phyloP scores from a whole-genome alignment of 129 eudicot species.

The Dittrichia graveolens region DNA sequence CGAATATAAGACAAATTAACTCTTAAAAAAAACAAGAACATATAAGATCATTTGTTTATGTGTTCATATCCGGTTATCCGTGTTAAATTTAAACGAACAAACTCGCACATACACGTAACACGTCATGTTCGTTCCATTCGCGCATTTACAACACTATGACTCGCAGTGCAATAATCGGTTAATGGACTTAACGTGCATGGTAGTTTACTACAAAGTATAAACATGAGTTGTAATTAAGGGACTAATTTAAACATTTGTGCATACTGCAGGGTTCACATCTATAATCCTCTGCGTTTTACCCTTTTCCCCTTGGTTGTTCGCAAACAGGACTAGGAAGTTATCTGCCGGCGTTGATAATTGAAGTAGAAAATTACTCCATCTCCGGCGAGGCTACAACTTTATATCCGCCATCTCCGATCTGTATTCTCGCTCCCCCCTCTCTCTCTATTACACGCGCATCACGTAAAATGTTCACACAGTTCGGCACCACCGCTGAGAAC shows the following conservation, averaged over 20 bases:
- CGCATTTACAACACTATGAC: no score
- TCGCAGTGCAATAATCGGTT: no score
- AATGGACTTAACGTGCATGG: no score
- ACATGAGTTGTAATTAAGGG: not conserved
- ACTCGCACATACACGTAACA: no score
- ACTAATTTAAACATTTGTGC: not conserved
- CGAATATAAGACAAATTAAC: no score
- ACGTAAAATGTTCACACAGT: conserved; percentile 72
- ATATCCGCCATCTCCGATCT: conserved; percentile 24
- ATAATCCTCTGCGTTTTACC: not conserved
- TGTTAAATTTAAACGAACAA: no score
- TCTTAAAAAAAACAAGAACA: no score
- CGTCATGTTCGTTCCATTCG: no score
- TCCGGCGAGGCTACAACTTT: conserved; percentile 20
- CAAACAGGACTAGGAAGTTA: conserved; percentile 17
- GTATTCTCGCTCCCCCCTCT: not conserved
- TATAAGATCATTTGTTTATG: no score
- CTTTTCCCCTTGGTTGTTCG: conserved; percentile 15
- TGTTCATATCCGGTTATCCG: no score
- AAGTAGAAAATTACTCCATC: conserved; percentile 7
- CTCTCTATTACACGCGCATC: not conserved
- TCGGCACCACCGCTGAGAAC: conserved; percentile 86
- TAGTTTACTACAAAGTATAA: no score
- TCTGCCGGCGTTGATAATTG: conserved; percentile 27
- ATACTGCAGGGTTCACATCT: not conserved